Percentiles rank a stretch among this genome's conserved stretches.
Evolutionary conservation across 495 filamentous ascomycete species (phyloP).

Genomic region (Aspergillus funiculosus): DNA sequence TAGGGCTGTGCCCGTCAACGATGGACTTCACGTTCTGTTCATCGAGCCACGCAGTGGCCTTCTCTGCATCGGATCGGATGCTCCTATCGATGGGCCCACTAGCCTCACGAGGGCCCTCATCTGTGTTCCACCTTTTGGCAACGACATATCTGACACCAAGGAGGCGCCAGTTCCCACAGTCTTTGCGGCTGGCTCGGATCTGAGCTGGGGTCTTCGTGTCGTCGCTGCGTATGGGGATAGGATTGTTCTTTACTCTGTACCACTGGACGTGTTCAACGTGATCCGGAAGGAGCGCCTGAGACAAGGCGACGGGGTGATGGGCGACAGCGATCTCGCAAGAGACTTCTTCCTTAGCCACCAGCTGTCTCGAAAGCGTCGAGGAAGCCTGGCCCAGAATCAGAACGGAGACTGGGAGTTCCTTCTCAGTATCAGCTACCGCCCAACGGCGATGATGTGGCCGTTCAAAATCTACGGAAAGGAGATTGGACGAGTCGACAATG

Average conservation of each 20-base stretch:
- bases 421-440: slow-evolving; percentile 31
- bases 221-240: slow-evolving; percentile 51
- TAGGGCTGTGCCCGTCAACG: slow-evolving; percentile 61
- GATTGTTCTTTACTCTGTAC: slow-evolving; percentile 58
- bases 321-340: slow-evolving; percentile 29
- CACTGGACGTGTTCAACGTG: slow-evolving; percentile 53
- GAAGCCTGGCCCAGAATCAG: slow-evolving; percentile 33
- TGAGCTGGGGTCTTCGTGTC: slow-evolving; percentile 57
- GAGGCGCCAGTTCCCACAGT: slow-evolving; percentile 41
- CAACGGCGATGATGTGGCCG: slow-evolving; percentile 38
- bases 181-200: slow-evolving; percentile 55
- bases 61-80: slow-evolving; percentile 63
- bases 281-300: slow-evolving; percentile 35
- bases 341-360: slow-evolving; percentile 34
- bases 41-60: slow-evolving; percentile 55
- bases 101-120: slow-evolving; percentile 43
- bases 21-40: slow-evolving; percentile 65
- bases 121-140: slow-evolving; percentile 32
- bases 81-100: slow-evolving; percentile 51
- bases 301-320: slow-evolving; percentile 33
- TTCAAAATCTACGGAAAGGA: slow-evolving; percentile 42
- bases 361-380: slow-evolving; percentile 24
- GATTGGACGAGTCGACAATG: slow-evolving; percentile 31
- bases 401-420: slow-evolving; percentile 40
- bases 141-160: slow-evolving; percentile 30